These are phyloP conservation scores for Rhodosporidiobolus sp. DNA, from an alignment of 768 basidiomycete genomes.

Conservation along the genomic window DNA sequence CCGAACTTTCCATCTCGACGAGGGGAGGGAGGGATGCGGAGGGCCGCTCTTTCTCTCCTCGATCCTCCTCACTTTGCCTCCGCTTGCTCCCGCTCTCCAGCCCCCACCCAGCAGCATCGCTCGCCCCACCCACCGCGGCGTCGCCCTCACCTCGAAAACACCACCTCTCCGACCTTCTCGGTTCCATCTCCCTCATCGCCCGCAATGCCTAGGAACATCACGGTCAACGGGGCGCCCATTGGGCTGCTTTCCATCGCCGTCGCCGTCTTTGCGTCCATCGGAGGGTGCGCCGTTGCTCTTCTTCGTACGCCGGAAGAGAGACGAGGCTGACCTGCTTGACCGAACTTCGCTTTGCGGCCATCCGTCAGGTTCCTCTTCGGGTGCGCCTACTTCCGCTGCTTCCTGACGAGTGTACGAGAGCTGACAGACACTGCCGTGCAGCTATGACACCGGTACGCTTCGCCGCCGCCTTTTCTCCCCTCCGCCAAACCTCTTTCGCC, in stretches of 20 bases:
- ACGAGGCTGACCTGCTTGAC: neutral
- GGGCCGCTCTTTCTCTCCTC: neutral
- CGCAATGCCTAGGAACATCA: neutral
- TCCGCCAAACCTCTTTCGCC: no score
- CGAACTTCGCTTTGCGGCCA: neutral
- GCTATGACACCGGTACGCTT: conserved; percentile 26
- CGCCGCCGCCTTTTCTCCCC: no score
- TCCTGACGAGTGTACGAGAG: neutral
- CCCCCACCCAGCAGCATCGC: neutral
- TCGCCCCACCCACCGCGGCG: no score
- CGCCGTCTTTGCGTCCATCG: conserved; percentile 67
- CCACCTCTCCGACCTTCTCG: neutral
- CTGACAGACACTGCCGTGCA: neutral
- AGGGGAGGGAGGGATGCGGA: no score
- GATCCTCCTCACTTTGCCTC: no score
- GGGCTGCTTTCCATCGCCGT: conserved; percentile 64
- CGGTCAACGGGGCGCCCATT: conserved; percentile 56
- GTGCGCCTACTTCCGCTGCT: conserved; percentile 7
- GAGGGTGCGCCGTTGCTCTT: conserved; percentile 50
- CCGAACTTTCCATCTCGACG: no score
- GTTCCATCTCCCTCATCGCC: neutral
- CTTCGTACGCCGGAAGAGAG: conserved; percentile 36
- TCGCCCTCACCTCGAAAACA: no score
- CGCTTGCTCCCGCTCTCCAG: neutral
- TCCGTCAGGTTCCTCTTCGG: conserved; percentile 21